Base-by-base conservation (phyloP, 1,284 basidiomycete genomes). In the Athelia psychrophila region DNA sequence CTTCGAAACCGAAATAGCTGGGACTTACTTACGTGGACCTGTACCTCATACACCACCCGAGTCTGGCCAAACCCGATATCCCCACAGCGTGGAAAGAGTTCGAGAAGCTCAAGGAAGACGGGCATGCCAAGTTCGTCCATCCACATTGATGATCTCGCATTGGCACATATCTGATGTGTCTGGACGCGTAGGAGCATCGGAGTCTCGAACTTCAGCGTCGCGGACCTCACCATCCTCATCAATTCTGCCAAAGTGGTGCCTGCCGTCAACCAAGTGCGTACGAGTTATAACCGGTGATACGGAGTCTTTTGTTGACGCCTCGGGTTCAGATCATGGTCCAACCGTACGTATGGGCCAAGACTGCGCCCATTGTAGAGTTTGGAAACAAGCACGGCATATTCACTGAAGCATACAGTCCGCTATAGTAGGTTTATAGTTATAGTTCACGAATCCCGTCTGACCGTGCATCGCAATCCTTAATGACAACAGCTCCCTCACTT, bases 121-220 rank as follows among this genome's bases (percentile, higher is more conserved):
- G 84, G 0, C 66, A 82, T 3, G 75, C 77, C 23, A 86, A 80
- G 84, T 82, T 40, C 25, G 72, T 60, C 50, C 42, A 23, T 15
- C 15, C 8, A 5, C 8, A 10, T 46, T 12, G 6, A 16, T 10
- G 38, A 23, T 46, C 10, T 8, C 44, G 44, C 22, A 23, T 9
- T 27, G 44, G 8, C n/a, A 46, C 9, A n/a, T n/a, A n/a, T n/a
- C n/a, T n/a, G n/a, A n/a, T n/a, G n/a, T n/a, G n/a, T n/a, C 6
- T 3, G 33, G 33, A 19, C 18, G 3, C 16, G 3, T 44, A 87
- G 83, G 78, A 85, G 80, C 56, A 87, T 89, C 51, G 88, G 88
- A n/a, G 83, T 91, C 20, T 85, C 81, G 65, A 91, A 91, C 69
- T 89, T 85, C 63, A 66, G 68, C n/a, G 70, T 84, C 22, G 62